phyloP scores from a whole-genome alignment of 805 yeast genomes.

The Saturnispora quitensis region DNA sequence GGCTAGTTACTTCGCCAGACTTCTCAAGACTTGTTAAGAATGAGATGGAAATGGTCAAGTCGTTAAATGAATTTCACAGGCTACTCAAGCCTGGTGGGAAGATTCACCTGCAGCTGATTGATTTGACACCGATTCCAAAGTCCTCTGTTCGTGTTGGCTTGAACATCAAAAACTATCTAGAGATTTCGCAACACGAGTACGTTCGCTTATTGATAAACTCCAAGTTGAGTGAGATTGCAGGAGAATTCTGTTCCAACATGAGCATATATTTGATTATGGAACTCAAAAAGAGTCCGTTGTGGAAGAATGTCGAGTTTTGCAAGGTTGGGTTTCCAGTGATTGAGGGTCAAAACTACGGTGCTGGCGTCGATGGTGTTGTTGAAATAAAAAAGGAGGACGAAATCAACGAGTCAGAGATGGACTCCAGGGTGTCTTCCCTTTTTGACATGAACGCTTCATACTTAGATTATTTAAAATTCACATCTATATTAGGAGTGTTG shows the following conservation, averaged over 20 bases:
- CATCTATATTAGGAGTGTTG: slow-evolving; percentile 9
- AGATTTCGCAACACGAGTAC: slow-evolving; percentile 4
- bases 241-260: slow-evolving; percentile 14
- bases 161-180: background rate
- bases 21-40: slow-evolving; percentile 15
- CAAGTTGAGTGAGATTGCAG: slow-evolving; percentile 1
- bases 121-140: slow-evolving; percentile 14
- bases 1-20: slow-evolving; percentile 24
- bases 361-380: background rate
- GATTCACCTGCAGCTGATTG: slow-evolving; percentile 24
- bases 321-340: slow-evolving; percentile 22
- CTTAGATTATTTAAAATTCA: slow-evolving; percentile 20
- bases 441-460: slow-evolving; percentile 26
- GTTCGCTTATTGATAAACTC: slow-evolving; percentile 4
- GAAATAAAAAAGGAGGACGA: background rate
- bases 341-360: slow-evolving; percentile 4
- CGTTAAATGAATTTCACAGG: slow-evolving; percentile 24
- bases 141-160: background rate
- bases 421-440: slow-evolving; percentile 22
- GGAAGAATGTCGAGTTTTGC: slow-evolving; percentile 18
- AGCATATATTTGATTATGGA: slow-evolving; percentile 16
- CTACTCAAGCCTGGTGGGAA: slow-evolving; percentile 25
- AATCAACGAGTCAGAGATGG: slow-evolving; percentile 16
- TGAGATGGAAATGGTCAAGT: slow-evolving; percentile 13
- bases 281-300: slow-evolving; percentile 18